Percentiles rank a stretch among this genome's conserved stretches.
Conservation (phyloP, 495 filamentous ascomycete species). For the Hypoxylon lenormandii region DNA sequence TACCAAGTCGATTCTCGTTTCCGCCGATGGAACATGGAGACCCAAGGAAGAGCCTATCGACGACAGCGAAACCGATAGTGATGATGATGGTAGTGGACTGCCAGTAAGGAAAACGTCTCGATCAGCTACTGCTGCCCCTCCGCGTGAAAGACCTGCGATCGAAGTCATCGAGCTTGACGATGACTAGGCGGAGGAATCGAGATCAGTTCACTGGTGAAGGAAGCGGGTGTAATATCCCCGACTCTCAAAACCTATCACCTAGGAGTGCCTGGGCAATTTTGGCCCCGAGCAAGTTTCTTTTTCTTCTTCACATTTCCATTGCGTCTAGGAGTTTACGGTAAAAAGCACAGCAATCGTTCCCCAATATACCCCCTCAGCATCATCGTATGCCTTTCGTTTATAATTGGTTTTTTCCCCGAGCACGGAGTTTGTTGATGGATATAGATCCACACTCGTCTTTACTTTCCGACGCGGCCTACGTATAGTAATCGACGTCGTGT, state of each 20-base stretch:
- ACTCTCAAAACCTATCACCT: no score
- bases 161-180: slow-evolving; percentile 50
- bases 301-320: slow-evolving; percentile 10
- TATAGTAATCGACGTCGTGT: background rate
- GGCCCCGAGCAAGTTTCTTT: background rate
- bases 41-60: slow-evolving; percentile 51
- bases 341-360: slow-evolving; percentile 19
- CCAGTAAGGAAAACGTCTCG: background rate
- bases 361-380: slow-evolving; percentile 32
- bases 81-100: slow-evolving; percentile 17
- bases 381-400: slow-evolving; percentile 4
- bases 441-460: background rate
- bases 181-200: slow-evolving; percentile 18
- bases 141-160: slow-evolving; percentile 11
- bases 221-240: no score
- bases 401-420: slow-evolving; percentile 1
- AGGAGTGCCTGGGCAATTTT: no score
- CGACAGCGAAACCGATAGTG: slow-evolving; percentile 42
- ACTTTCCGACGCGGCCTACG: background rate
- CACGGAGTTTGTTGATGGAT: slow-evolving; percentile 28
- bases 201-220: no score
- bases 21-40: slow-evolving; percentile 70
- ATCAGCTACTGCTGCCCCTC: background rate
- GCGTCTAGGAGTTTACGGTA: slow-evolving; percentile 10
- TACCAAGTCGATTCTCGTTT: slow-evolving; percentile 70